Base-by-base conservation (phyloP, 1,284 basidiomycete genomes). In the Trichosporon ovoides region DNA sequence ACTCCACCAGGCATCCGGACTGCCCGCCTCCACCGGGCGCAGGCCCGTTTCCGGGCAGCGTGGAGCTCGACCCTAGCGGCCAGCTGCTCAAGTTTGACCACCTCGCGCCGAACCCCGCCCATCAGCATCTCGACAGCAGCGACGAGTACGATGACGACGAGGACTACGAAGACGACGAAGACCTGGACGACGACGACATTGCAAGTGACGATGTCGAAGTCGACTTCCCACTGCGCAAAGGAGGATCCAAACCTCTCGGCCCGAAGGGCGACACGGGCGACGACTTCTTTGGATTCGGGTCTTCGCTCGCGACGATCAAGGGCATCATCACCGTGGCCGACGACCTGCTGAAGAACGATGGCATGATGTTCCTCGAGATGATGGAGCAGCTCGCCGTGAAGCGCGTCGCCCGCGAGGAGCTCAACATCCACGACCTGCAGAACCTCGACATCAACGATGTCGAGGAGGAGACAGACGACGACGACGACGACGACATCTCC, bases 321-420 rank as follows among this genome's bases (percentile, higher is more conserved):
- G 90, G 94, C 72, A 97, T 98, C 71, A 82, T 98, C 58, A 98
- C 96, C n/a, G 95, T 98, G 53, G 95, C 95, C 52, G 95, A 98
- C 73, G 95, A 98, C 80, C 84, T 98, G 53, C 83, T 98, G 68
- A 96, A 96, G 82, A 98, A 98, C 72, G 94, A 98, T 71, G 95
- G 93, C 3, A 91, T 93, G 70, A 98, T 97, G 80, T 98, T 98
- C 81, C 81, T 98, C 69, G 94, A 98, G 80, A 98, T 98, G 95
- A 98, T 98, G 95, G 95, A 98, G 78, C 92, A 96, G 77, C 84
- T 98, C 35, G 94, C 95, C 1, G 93, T 98, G 73, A 85, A 91
- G 59, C 85, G 93, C 43, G 90, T 94, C 83, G 87, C 89, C 46
- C 84, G 95, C 4, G 94, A 97, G 71, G 91, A 94, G 72, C 88